A percentile compares a stretch with the other conserved stretches of the same genome.
Conservation (phyloP, 2,329 filamentous ascomycete species). For the Alternaria dauci region DNA sequence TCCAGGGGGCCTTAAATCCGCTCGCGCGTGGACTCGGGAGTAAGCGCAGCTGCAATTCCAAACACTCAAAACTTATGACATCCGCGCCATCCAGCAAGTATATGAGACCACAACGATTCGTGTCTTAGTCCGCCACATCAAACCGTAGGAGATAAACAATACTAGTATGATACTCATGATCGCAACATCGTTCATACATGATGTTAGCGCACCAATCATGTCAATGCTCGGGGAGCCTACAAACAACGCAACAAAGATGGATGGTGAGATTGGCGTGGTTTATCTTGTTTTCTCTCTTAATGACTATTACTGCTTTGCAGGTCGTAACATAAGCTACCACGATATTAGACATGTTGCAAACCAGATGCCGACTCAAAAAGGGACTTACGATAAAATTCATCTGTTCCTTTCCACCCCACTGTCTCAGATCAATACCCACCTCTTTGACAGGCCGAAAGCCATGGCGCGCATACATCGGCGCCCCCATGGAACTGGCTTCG, state of each 20-base stretch:
- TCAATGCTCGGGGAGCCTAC: neutral
- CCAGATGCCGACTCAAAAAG: neutral
- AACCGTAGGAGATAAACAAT: too few species aligned
- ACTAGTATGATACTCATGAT: too few species aligned
- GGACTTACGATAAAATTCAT: constrained; percentile 44
- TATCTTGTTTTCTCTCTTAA: neutral
- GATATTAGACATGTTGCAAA: neutral
- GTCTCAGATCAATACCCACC: constrained; percentile 42
- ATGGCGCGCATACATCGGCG: constrained; percentile 44
- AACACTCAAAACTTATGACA: too few species aligned
- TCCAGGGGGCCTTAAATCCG: neutral
- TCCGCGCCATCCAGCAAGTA: too few species aligned
- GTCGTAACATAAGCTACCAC: constrained; percentile 11
- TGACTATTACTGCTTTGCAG: neutral
- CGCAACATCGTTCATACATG: too few species aligned
- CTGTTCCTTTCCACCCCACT: constrained; percentile 37
- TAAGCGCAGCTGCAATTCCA: neutral
- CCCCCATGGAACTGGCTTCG: constrained; percentile 46
- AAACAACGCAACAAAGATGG: neutral
- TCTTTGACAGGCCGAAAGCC: constrained; percentile 40
- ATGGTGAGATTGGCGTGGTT: neutral
- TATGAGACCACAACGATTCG: too few species aligned
- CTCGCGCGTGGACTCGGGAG: neutral
- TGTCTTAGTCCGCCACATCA: too few species aligned
- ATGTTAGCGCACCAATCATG: too few species aligned